Conservation (phyloP, 2,329 filamentous ascomycete species). For the Alternaria sp. region DNA sequence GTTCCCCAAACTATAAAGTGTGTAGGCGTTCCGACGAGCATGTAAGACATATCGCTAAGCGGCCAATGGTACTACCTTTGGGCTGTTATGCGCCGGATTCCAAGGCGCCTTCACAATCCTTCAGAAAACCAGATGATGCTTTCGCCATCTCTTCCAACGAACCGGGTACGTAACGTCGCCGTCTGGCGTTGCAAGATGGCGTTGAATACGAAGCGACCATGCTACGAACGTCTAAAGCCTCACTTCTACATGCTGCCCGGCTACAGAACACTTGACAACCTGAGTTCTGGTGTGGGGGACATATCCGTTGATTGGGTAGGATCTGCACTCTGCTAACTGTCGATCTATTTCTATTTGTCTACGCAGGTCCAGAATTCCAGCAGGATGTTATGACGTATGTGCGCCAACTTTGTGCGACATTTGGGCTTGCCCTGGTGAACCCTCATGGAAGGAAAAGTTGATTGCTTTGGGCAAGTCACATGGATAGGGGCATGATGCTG, state of each 20-base stretch:
- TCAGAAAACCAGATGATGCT: not conserved
- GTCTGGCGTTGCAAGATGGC: slow-evolving; percentile 4
- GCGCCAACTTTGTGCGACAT: slow-evolving; percentile 13
- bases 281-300: slow-evolving; percentile 6
- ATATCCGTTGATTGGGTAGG: slow-evolving; percentile 9
- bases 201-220: slow-evolving; percentile 13
- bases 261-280: slow-evolving; percentile 3
- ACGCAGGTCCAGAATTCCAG: slow-evolving; percentile 26
- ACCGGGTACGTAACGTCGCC: slow-evolving; percentile 18
- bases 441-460: slow-evolving; percentile 16
- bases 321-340: slow-evolving; percentile 25
- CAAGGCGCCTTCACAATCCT: not conserved
- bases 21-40: slow-evolving; percentile 17
- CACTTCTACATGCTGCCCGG: slow-evolving; percentile 14
- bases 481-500: slow-evolving; percentile 13
- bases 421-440: slow-evolving; percentile 5
- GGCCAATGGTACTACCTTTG: slow-evolving; percentile 21
- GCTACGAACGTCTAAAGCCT: slow-evolving; percentile 26
- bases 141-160: slow-evolving; percentile 13
- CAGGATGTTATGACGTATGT: slow-evolving; percentile 27
- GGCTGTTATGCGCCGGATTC: slow-evolving; percentile 3
- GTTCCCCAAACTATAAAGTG: slow-evolving; percentile 15
- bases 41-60: slow-evolving; percentile 11
- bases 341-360: slow-evolving; percentile 32
- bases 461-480: slow-evolving; percentile 16